phyloP scores from a whole-genome alignment of 371 early-diverging fungal genomes.

The Mortierella sp. region DNA sequence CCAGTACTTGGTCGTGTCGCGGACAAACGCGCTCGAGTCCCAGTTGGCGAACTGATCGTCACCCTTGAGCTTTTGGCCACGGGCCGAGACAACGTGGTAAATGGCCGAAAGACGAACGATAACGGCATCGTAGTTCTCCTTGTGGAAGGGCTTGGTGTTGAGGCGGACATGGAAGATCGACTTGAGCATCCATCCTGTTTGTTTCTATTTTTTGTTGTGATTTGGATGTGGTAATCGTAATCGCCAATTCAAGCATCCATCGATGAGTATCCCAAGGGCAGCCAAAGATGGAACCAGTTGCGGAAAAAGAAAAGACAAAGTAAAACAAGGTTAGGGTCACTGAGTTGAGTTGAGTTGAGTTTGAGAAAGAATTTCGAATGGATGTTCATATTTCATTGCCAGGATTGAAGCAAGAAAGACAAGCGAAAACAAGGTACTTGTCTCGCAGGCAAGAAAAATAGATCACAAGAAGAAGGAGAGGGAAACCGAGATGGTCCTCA shows the following conservation, averaged over 20 bases:
- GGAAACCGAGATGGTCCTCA: no score
- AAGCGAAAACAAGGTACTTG: background rate
- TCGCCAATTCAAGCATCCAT: background rate
- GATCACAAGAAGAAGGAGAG: background rate
- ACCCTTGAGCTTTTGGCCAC: slow-evolving; percentile 78
- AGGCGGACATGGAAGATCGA: slow-evolving; percentile 91
- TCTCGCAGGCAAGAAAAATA: background rate
- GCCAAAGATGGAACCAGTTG: background rate
- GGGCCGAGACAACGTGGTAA: slow-evolving; percentile 91
- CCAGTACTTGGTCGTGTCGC: slow-evolving; percentile 99
- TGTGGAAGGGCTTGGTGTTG: slow-evolving; percentile 90
- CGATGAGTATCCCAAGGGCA: background rate
- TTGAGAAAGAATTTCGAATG: background rate
- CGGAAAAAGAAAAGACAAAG: background rate
- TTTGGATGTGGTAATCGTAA: background rate
- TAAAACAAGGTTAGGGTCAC: background rate
- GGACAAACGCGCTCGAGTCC: slow-evolving; percentile 74
- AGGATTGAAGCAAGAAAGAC: background rate
- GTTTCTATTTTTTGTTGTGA: slow-evolving; percentile 64
- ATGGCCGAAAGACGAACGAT: slow-evolving; percentile 92
- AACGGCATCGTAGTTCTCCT: slow-evolving; percentile 92
- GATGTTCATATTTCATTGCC: background rate
- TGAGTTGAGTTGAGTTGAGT: background rate
- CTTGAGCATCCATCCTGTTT: slow-evolving; percentile 89
- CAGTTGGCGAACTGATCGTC: slow-evolving; percentile 59